A percentile compares a stretch with the other conserved stretches of the same genome.
Evolutionary conservation across 345 rosid species (phyloP).

Genomic region (Citrus australasica): DNA sequence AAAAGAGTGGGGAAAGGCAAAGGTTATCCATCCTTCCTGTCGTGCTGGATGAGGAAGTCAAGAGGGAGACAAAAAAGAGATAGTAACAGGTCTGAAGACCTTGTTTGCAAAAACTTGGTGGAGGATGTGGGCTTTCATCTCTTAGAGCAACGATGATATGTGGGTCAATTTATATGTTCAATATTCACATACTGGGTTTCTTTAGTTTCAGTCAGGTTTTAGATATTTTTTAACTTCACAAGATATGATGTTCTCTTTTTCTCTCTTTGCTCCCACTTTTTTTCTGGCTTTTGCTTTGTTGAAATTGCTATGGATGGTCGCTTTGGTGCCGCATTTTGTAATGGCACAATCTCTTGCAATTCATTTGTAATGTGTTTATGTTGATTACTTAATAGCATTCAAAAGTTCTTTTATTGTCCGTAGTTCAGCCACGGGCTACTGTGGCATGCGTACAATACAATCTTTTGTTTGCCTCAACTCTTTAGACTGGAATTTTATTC

Average conservation of each 20-base stretch:
- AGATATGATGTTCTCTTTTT: not conserved
- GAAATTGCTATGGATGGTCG: not conserved
- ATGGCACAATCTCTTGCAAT: slow-evolving; percentile 15
- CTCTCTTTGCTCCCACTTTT: not conserved
- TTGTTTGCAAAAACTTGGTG: not conserved
- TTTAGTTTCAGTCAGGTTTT: slow-evolving; percentile 13
- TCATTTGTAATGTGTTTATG: slow-evolving; percentile 16
- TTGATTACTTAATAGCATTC: not conserved
- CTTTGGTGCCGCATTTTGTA: slow-evolving; percentile 25
- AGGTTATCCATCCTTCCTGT: slow-evolving; percentile 1
- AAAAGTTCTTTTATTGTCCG: not conserved
- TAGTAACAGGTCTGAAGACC: slow-evolving; percentile 7
- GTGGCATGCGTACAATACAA: not conserved
- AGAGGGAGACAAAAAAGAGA: not conserved
- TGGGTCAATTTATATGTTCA: slow-evolving; percentile 7
- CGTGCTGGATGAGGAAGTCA: slow-evolving; percentile 8
- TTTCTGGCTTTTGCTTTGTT: slow-evolving; percentile 5
- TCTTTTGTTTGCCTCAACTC: too few relatives aligned
- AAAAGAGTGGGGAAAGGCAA: slow-evolving; percentile 5
- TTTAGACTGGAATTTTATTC: too few relatives aligned
- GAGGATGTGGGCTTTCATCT: slow-evolving; percentile 10
- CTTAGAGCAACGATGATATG: slow-evolving; percentile 7
- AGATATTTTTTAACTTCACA: not conserved
- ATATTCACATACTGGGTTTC: not conserved
- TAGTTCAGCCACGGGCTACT: not conserved